These are phyloP conservation scores for Lichtheimia ornata DNA, from an alignment of 371 early-diverging fungal species.

Conservation along the genomic window DNA sequence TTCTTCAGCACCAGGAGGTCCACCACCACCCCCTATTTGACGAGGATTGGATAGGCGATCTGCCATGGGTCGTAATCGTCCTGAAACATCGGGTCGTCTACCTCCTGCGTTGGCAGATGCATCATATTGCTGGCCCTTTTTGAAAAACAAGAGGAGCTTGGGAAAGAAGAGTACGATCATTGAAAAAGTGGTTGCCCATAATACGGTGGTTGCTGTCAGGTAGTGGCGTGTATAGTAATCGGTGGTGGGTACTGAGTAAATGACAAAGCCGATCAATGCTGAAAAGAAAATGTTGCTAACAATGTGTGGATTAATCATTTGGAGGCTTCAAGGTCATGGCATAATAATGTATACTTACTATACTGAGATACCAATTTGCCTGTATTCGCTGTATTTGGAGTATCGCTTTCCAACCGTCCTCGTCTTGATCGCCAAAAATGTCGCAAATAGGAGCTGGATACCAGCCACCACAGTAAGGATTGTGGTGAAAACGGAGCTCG, in stretches of 20 bases:
- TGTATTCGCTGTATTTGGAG: constrained; percentile 60
- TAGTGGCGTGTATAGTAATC: constrained; percentile 58
- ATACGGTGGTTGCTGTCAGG: constrained; percentile 50
- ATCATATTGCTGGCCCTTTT: constrained; percentile 9
- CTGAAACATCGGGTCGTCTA: constrained; percentile 30
- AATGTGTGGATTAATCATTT: background rate
- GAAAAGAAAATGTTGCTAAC: constrained; percentile 61
- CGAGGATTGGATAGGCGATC: background rate
- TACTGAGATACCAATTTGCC: constrained; percentile 59
- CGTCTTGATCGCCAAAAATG: constrained; percentile 57
- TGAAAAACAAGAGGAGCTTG: constrained; percentile 46
- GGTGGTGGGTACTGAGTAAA: constrained; percentile 47
- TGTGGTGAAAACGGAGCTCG: constrained; percentile 30
- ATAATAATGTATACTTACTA: constrained; percentile 43
- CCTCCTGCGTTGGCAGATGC: constrained; percentile 3
- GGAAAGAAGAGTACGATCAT: constrained; percentile 55
- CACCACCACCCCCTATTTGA: background rate
- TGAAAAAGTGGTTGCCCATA: constrained; percentile 60
- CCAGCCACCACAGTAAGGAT: constrained; percentile 40
- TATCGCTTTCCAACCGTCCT: constrained; percentile 50
- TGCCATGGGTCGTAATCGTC: constrained; percentile 7
- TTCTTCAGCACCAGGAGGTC: background rate
- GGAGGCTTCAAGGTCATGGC: too few relatives aligned
- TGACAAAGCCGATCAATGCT: constrained; percentile 50
- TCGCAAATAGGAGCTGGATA: constrained; percentile 44